Percentiles rank a stretch among this genome's conserved stretches.
phyloP scores from a whole-genome alignment of 305 asterid species.

The Fraxinus velutina region DNA sequence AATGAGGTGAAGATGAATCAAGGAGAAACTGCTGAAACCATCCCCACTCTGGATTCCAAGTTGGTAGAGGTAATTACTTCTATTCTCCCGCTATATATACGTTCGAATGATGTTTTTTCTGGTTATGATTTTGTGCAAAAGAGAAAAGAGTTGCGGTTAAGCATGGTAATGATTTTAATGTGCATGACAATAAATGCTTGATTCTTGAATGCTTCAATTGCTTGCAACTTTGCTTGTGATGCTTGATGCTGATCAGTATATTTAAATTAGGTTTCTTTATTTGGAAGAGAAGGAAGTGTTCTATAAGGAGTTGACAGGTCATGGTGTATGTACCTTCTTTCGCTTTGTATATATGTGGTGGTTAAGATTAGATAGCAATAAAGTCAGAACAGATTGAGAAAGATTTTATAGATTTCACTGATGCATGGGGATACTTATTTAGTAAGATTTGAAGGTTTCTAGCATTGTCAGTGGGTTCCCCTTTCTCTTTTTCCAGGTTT shows the following conservation, averaged over 20 bases:
- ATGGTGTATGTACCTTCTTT: not conserved
- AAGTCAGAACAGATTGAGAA: not conserved
- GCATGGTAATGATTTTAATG: not conserved
- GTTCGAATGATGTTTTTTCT: not conserved
- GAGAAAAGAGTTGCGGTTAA: not conserved
- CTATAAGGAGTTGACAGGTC: not conserved
- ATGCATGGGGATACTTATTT: conserved; percentile 1
- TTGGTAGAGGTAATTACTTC: conserved; percentile 53
- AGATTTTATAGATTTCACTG: not conserved
- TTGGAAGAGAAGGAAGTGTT: conserved; percentile 6
- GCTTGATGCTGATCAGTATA: not conserved
- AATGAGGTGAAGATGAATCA: conserved; percentile 63
- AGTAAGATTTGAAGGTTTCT: conserved; percentile 14
- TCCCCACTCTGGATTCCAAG: conserved; percentile 34
- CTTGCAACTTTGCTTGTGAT: not conserved
- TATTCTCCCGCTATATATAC: not conserved
- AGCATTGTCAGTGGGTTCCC: not conserved
- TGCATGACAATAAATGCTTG: conserved; percentile 10
- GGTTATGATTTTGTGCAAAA: not conserved
- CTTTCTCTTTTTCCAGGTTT: not conserved
- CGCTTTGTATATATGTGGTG: not conserved
- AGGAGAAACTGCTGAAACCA: conserved; percentile 51
- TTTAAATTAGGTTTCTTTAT: not conserved
- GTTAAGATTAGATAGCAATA: not conserved
- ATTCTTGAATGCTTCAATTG: conserved; percentile 3